Base-by-base conservation (phyloP, 139 green algal genomes). In the Coelastrella sp. region DNA sequence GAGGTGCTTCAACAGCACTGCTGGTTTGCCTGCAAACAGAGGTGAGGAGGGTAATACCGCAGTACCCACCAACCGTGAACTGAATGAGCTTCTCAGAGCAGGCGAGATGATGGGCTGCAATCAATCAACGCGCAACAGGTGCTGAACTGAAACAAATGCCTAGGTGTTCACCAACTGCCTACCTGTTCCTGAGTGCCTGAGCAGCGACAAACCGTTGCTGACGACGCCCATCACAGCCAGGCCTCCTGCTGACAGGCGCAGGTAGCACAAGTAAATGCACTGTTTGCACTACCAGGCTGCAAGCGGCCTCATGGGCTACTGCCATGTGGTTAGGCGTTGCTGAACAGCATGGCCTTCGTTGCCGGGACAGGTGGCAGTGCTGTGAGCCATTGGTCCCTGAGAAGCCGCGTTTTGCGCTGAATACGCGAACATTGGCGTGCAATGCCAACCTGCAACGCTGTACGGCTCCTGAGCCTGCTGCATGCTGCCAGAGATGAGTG, bases 1-100 rank as follows among this genome's bases (percentile, higher is more conserved):
- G n/a, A 27, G 82, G 65, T 65, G 65, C 82, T 49, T 87, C 65
- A 27, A 87, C 27, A 9, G 82, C 82, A 63, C 82, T 87, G 82
- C 63, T 27, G 68, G 8, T 27, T 76, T 19, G 7, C 8, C 68
- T 7, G 24, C 17, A 76, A 1, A 49, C 35, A 49, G 35, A 49
- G 35, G 35, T 49, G 35, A 49, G 35, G 1, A 49, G 35, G 35
- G 3, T 49, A 49, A 5, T 5, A 49, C 35, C 35, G 3, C 35
- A 49, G 1, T 49, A 49, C 35, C 35, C 35, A 49, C 35, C 35
- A 49, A 49, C 35, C 35, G 35, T 49, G 35, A 49, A 49, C 35
- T 49, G 35, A 49, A 49, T 49, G 35, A 49, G 35, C 35, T 49
- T 49, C n/a, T 49, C 35, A 49, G 35, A 49, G 35, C 35, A 49